Conservation (phyloP, 1,139 yeast species). For the Debaryomyces sp. region DNA sequence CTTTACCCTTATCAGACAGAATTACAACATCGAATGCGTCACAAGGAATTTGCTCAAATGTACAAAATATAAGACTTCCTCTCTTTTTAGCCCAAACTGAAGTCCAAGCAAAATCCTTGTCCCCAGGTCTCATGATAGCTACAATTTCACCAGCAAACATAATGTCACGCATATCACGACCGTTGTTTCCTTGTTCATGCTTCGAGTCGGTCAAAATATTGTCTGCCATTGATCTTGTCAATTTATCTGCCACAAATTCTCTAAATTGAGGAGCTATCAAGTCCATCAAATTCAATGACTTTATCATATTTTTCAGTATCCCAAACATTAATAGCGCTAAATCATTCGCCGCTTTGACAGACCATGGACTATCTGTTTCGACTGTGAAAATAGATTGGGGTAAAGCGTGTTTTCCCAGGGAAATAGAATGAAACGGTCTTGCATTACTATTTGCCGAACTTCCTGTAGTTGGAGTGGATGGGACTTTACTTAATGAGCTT, state of each 20-base stretch:
- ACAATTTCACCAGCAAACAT: conserved; percentile 59
- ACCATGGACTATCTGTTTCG: conserved; percentile 75
- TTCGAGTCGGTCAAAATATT: conserved; percentile 27
- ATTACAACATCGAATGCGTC: conserved; percentile 70
- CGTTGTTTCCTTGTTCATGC: conserved; percentile 18
- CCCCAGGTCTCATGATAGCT: conserved; percentile 55
- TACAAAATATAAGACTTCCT: conserved; percentile 72
- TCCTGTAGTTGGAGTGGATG: conserved; percentile 7
- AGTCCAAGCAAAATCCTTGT: conserved; percentile 66
- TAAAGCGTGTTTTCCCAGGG: conserved; percentile 65
- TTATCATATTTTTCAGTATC: conserved; percentile 64
- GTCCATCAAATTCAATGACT: conserved; percentile 69
- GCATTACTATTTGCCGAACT: conserved; percentile 19
- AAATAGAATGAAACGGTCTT: conserved; percentile 61
- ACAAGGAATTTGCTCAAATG: conserved; percentile 86
- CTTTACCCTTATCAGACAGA: conserved; percentile 29
- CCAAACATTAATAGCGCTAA: conserved; percentile 89
- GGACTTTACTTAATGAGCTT: conserved; percentile 21
- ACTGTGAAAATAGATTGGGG: conserved; percentile 89
- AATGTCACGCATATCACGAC: conserved; percentile 20
- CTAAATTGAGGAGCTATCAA: conserved; percentile 76
- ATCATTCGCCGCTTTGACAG: conserved; percentile 83
- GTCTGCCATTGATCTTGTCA: conserved; percentile 41
- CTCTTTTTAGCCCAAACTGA: conserved; percentile 86
- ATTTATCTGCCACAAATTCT: conserved; percentile 61